Base-by-base conservation (phyloP, 257 asterid species). In the Schizonepeta tenuifolia region DNA sequence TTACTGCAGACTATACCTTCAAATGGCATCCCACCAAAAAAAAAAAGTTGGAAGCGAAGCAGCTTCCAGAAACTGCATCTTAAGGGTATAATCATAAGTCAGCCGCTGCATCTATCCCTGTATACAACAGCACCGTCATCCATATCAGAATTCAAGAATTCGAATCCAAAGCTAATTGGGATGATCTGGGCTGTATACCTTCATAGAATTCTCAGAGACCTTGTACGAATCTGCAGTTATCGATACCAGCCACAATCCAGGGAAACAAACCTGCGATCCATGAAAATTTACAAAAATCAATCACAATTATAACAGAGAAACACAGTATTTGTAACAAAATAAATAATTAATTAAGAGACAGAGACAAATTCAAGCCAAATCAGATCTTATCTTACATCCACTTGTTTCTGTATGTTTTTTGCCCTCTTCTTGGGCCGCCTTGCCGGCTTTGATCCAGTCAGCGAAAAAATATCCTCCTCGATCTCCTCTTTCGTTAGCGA, bases 351-450 rank as follows among this genome's bases (percentile, higher is more conserved):
- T 4, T 31, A 31, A 31, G 7, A 2, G 33, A 28, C 33, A 28
- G 24, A 71, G 9, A 61, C 11, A 40, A 38, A 46, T 31, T 62
- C 20, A 56, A 51, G 5, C 43, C 17, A 17, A 26, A 58, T 40
- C 35, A 70, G 71, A 68, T 71, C 73, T 70, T 17, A 38, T 55
- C 86, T 84, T 80, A 91, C 97, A 80, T 91, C 95, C 26, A 89
- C 66, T 54, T 77, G 84, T 73, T 78, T 87, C 82, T 89, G 96
- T 41, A 80, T 66, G 71, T 18, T 64, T 72, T 80, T 89, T 3
- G 87, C 78, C 77, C 93, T 87, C 83, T 91, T 91, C 86, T 80
- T 91, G 5, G 97, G 95, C 78, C 90, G 86, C 79, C 91, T 87
- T 11, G 86, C 72, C 38, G 90, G 95, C 81, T 85, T 91, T 24